These are phyloP conservation scores for Heterobasidion annosum DNA, from an alignment of 1,284 basidiomycete species.

Conservation along the genomic window DNA sequence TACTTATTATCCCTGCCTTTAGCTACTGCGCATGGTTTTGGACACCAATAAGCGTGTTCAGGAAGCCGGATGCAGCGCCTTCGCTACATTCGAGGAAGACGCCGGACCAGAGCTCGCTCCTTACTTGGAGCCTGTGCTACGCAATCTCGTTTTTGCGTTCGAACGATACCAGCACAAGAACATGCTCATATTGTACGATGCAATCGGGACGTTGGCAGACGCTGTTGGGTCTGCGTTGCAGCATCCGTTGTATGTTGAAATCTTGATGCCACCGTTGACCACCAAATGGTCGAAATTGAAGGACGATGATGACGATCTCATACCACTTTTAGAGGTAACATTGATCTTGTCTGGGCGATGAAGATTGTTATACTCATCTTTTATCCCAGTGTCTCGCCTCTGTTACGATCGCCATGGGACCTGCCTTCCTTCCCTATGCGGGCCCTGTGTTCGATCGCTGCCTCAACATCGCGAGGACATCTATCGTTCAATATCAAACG, in stretches of 20 bases:
- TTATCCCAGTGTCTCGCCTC: slow-evolving; percentile 83
- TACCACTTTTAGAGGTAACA: slow-evolving; percentile 85
- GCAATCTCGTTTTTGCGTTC: slow-evolving; percentile 93
- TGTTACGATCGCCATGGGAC: slow-evolving; percentile 93
- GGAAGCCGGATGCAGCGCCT: slow-evolving; percentile 98
- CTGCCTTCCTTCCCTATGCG: slow-evolving; percentile 86
- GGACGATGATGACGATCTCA: slow-evolving; percentile 90
- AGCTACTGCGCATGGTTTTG: slow-evolving; percentile 96
- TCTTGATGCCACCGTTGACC: slow-evolving; percentile 93
- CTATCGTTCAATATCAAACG: slow-evolving; percentile 75
- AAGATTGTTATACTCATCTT: slow-evolving; percentile 6
- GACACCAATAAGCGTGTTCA: slow-evolving; percentile 99
- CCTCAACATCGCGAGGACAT: slow-evolving; percentile 76
- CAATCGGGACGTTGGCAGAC: slow-evolving; percentile 95
- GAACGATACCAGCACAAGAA: slow-evolving; percentile 99
- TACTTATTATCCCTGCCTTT: background rate
- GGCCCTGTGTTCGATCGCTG: slow-evolving; percentile 92
- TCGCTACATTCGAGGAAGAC: slow-evolving; percentile 98
- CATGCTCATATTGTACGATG: slow-evolving; percentile 96
- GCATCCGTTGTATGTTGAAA: slow-evolving; percentile 83
- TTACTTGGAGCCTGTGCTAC: slow-evolving; percentile 90
- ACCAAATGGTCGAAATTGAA: slow-evolving; percentile 83
- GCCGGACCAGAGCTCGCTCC: slow-evolving; percentile 86
- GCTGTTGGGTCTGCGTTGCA: slow-evolving; percentile 87
- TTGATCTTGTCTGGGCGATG: slow-evolving; percentile 9